phyloP scores from a whole-genome alignment of 1,284 basidiomycete species.

The Schizopora paradoxa region DNA sequence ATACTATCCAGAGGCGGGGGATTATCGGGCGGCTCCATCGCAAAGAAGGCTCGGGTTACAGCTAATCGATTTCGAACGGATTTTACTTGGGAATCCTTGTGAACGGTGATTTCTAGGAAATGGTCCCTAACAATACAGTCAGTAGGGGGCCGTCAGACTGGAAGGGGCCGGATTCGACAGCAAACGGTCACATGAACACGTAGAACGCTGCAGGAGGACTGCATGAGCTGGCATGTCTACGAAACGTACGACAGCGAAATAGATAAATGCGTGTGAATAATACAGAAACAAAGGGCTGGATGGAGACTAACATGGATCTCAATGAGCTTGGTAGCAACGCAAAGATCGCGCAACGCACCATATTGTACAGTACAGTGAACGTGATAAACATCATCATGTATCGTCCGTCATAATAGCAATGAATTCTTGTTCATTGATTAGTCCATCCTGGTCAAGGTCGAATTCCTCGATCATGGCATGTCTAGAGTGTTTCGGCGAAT shows the following conservation, averaged over 20 bases:
- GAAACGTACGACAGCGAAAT: slow-evolving; percentile 2
- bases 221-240: no score
- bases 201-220: background rate
- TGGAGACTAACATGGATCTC: background rate
- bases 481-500: slow-evolving; percentile 37
- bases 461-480: slow-evolving; percentile 99
- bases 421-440: slow-evolving; percentile 94
- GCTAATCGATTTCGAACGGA: no score
- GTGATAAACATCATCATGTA: slow-evolving; percentile 34
- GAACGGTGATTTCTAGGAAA: no score
- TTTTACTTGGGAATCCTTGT: no score
- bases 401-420: slow-evolving; percentile 97
- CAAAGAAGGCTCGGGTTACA: no score
- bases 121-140: no score
- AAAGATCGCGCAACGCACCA: background rate
- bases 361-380: no score
- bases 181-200: background rate
- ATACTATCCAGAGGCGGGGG: no score
- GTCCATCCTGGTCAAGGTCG: slow-evolving; percentile 96
- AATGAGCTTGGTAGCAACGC: background rate
- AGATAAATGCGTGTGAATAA: background rate
- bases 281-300: background rate
- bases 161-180: no score
- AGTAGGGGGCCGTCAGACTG: no score
- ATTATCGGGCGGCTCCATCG: no score